Evolutionary conservation across 495 filamentous ascomycete genomes (phyloP), one percentile per base, ranked within the genome.

Genomic region (Pyrenula massariospora): DNA sequence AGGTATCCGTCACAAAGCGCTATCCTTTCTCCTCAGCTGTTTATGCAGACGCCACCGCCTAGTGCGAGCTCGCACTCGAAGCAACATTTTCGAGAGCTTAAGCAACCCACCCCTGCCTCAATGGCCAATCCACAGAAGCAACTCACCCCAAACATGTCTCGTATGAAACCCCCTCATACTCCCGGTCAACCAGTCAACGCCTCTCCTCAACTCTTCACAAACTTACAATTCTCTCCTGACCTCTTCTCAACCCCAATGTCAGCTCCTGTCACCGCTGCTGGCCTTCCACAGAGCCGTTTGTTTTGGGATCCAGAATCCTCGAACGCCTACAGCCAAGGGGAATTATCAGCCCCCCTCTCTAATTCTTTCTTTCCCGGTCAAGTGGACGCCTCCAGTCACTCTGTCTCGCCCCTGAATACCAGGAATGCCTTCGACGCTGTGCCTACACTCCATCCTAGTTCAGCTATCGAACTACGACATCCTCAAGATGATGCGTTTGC

Each of bases 281-380:
- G 78, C 54, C 85, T 85, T 56, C 77, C 77, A 5, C 81, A 84
- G 59, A 77, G 84, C 48, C 80, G 82, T 54, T 66, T 84, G 23
- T 90, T 91, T 64, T 93, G 88, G 87, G 89, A 91, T 58, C 73
- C 85, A 12, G 77, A 82, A 52, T 61, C 73, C 1, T 66, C 68
- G 3, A 36, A 55, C 50, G 1, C 50, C 3, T 23, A 52, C 5
- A 15, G n/a, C 20, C 50, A 52, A 19, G 50, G 20, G 8, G 8
- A 20, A 8, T 20, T 52, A 8, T 10, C 22, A 20, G 8, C 50
- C 8, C 50, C 8, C 19, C 19, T 21, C 8, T 52, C 50, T 10
- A 24, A 52, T 52, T 15, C 31, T 5, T 42, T 42, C 15, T 15
- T 42, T 5, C 31, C 31, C 31, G 31, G 31, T 15, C 31, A 5